Base-by-base conservation (phyloP, 1,284 basidiomycete species). In the Cutaneotrichosporon mucoides region DNA sequence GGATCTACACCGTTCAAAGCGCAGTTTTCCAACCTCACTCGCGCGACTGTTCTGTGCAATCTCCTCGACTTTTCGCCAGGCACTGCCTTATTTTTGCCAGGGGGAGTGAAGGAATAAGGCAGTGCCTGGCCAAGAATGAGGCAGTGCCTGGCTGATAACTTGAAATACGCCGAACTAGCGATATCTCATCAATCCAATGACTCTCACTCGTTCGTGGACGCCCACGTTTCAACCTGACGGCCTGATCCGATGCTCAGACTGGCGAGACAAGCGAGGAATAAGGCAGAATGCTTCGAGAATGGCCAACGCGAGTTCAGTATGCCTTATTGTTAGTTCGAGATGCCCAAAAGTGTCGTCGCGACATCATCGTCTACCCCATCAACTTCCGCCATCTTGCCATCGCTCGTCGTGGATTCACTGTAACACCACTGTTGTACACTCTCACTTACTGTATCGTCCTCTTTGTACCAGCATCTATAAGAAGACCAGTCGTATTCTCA, bases 91-190 rank as follows among this genome's bases (percentile, higher is more conserved):
- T 45, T 2, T 9, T 6, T 6, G 15, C 49, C 24, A 24, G 24
- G 24, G 24, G 24, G 24, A 24, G 24, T 24, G 24, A 24, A 24
- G 24, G 24, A 24, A 24, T 34, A 35, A 34, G 38, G 38, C 38
- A 40, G 9, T 40, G 38, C 38, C 38, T 40, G 24, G 24, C 24
- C 24, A 24, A 37, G 33, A 44, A 57, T 57, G 52, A 57, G 56
- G 56, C 56, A 57, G 56, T 57, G 49, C 56, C 56, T 57, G 43
- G 38, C 24, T 24, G 24, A 24, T 24, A 24, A 24, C 24, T 24
- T 24, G 24, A 24, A 24, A 24, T 24, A 24, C 24, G 24, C 24
- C 24, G 24, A 24, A 24, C 24, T 24, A 24, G 24, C 24, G 24
- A 24, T 24, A 24, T 24, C 24, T 5, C 40, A 40, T 10, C 50